Evolutionary conservation across 164 flowering plant genomes (phyloP), one percentile per base, ranked within the genome.

Genomic region (Taxillus chinensis): DNA sequence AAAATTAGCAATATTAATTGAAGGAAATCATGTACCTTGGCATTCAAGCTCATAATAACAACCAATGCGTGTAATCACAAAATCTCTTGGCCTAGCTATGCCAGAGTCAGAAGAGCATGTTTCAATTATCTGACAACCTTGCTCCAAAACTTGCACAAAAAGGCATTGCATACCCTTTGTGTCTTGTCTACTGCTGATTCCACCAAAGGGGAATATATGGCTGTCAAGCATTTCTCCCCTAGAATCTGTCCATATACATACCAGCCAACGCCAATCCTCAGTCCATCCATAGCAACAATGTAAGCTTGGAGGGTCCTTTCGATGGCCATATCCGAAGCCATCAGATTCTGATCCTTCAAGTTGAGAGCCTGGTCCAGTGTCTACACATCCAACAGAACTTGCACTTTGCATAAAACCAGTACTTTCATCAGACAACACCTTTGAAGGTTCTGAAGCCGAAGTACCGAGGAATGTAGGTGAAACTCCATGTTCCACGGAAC

Each of bases 261-360:
- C 92, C 55, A 95, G 72, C 99, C 97, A 95, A 57, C 99, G 95
- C 99, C 99, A 95, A 65, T 95, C 99, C 77, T 95, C 99, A 42
- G 99, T 95, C 99, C 99, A 95, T 39, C 95, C 99, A 74, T 95
- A 95, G 71, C 96, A 95, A 69, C 99, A 95, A 67, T 95, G 99
- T 55, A 95, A 79, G 73, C 92, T 89, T 53, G 95, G 82, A 15
- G 65, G 68, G 50, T 62, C 40, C 73, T 81, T 86, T 43, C 76
- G 87, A 68, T 70, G 57, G 45, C 78, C 68, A 51, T 81, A 75
- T 55, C 78, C 85, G 70, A 64, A 73, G 41, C 78, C 73, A 67
- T 90, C 96, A 52, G 75, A 52, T 46, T 83, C 92, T 54, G 84
- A 62, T 42, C 81, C 83, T 61, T 86, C 95, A 56, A 70, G 72